Evolutionary conservation across 2,329 filamentous ascomycete genomes (phyloP).

Genomic region (Colletotrichum sp.): DNA sequence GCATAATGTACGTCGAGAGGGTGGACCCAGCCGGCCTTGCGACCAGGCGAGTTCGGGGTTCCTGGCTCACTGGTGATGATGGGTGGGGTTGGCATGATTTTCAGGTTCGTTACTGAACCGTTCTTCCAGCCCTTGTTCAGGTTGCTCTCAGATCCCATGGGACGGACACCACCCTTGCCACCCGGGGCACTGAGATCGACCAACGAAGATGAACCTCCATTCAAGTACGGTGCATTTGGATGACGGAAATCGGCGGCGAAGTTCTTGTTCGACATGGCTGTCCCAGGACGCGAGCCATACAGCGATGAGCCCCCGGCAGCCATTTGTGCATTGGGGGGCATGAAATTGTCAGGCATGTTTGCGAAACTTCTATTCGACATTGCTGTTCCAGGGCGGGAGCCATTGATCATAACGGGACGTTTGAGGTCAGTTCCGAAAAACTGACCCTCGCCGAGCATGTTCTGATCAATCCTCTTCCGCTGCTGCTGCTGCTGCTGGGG

Average conservation of each 20-base stretch:
- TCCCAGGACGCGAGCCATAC: conserved; percentile 49
- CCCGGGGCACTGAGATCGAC: conserved; percentile 41
- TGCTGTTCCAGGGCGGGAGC: conserved; percentile 22
- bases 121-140: conserved; percentile 41
- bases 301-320: conserved; percentile 45
- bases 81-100: conserved; percentile 32
- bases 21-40: conserved; percentile 47
- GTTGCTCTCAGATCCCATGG: conserved; percentile 44
- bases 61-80: conserved; percentile 32
- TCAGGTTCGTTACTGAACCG: conserved; percentile 39
- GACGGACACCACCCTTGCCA: conserved; percentile 34
- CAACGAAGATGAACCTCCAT: conserved; percentile 48
- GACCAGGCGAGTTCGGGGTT: conserved; percentile 32
- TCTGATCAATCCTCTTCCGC: conserved; percentile 38
- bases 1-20: conserved; percentile 53
- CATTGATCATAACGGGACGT: conserved; percentile 35
- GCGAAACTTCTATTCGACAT: conserved; percentile 20
- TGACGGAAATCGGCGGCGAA: conserved; percentile 24
- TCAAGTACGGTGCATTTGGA: conserved; percentile 36
- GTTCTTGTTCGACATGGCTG: conserved; percentile 38
- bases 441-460: conserved; percentile 36
- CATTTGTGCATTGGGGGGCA: conserved; percentile 33
- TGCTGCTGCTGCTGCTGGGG: conserved; percentile 17
- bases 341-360: conserved; percentile 2
- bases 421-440: conserved; percentile 40